Conservation (phyloP, 2,329 filamentous ascomycete genomes). For the Colletotrichum tabaci region DNA sequence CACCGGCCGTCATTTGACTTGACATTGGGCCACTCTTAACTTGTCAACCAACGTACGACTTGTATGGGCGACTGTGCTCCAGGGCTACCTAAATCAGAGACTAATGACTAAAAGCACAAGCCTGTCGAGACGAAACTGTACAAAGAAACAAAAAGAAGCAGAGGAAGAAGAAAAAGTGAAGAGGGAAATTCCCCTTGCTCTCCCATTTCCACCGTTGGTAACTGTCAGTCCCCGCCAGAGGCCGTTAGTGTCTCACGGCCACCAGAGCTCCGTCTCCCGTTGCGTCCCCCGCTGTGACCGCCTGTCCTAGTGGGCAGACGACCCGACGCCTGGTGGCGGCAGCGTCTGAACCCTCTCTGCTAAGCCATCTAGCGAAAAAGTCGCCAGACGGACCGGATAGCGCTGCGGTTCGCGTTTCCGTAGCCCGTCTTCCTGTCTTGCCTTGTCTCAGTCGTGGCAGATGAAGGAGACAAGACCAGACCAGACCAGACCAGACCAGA, state of each 20-base stretch:
- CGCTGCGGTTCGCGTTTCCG: conserved; percentile 5
- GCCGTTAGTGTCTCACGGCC: conserved; percentile 25
- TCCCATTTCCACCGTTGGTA: background rate
- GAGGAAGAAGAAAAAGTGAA: too few relatives aligned
- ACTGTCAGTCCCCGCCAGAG: conserved; percentile 5
- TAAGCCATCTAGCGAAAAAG: background rate
- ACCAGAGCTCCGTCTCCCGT: background rate
- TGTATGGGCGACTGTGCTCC: background rate
- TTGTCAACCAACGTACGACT: background rate
- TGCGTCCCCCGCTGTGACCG: conserved; percentile 9
- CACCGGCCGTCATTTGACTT: background rate
- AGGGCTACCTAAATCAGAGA: background rate
- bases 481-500: background rate
- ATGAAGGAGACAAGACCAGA: background rate
- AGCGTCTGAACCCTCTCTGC: conserved; percentile 17
- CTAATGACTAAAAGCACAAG: background rate
- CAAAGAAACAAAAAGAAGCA: too few relatives aligned
- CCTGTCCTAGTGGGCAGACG: background rate
- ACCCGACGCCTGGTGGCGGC: background rate
- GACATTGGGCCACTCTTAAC: background rate
- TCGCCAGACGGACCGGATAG: background rate
- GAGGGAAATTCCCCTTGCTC: too few relatives aligned
- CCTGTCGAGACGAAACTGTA: background rate
- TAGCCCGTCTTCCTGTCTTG: background rate
- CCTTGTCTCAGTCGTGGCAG: conserved; percentile 19